These are phyloP conservation scores for Russula vinacea DNA, from an alignment of 768 basidiomycete genomes.

Conservation along the genomic window DNA sequence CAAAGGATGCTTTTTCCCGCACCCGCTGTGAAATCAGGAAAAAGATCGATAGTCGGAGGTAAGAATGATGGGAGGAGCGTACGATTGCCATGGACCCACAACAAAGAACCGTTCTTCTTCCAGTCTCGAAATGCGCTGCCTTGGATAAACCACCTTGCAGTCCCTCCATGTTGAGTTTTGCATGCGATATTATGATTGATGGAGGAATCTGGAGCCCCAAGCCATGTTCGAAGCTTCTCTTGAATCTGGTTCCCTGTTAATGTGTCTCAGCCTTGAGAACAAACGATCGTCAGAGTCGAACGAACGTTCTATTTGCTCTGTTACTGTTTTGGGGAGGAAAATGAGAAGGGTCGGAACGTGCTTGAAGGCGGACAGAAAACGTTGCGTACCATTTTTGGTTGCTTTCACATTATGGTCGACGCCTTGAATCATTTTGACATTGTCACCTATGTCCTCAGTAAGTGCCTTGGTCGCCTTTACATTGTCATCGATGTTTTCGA, in stretches of 20 bases:
- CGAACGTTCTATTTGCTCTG: not conserved
- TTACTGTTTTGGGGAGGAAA: not conserved
- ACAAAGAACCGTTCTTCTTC: not conserved
- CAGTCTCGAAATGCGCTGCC: not conserved
- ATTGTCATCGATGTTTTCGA: not conserved
- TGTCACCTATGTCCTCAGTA: not conserved
- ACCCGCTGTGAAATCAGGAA: not conserved
- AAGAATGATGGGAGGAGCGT: not conserved
- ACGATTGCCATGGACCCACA: conserved; percentile 18
- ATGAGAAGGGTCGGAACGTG: not conserved
- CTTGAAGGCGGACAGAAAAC: not conserved
- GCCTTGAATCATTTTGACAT: not conserved
- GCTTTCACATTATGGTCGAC: not conserved
- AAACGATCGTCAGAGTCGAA: not conserved
- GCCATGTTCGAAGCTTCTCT: not conserved
- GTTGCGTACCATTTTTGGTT: not conserved
- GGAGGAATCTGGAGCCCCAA: conserved; percentile 17
- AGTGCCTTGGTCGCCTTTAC: not conserved
- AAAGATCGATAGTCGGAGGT: not conserved
- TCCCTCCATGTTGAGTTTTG: not conserved
- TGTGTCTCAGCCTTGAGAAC: too few species aligned
- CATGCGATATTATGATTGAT: conserved; percentile 15
- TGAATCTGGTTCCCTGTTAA: not conserved
- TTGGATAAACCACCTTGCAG: conserved; percentile 9
- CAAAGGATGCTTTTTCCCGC: conserved; percentile 6